Conservation (phyloP, 1,139 yeast genomes). For the Lodderomyces elongisporus region DNA sequence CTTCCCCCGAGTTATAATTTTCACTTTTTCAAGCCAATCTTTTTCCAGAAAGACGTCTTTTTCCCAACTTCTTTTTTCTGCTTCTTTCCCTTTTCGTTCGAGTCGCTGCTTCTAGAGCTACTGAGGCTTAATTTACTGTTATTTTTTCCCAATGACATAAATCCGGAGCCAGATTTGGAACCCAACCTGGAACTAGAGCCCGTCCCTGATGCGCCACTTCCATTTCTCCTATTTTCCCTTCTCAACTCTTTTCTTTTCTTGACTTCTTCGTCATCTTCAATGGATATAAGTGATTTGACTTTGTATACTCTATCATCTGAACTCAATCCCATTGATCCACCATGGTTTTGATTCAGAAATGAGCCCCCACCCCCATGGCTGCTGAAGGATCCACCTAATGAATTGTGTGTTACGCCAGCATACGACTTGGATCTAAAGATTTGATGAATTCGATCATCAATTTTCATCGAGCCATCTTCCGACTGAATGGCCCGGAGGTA, state of each 20-base stretch:
- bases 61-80: conserved; percentile 16
- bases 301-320: conserved; percentile 25
- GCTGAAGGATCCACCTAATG: not conserved
- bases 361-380: conserved; percentile 1
- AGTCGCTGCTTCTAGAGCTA: conserved; percentile 2
- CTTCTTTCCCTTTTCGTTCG: conserved; percentile 1
- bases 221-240: conserved; percentile 8
- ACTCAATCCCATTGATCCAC: not conserved
- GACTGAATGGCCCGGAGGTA: conserved; percentile 20
- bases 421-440: conserved; percentile 26
- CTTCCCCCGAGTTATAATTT: no score
- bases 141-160: not conserved
- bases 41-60: conserved; percentile 25
- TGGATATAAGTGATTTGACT: conserved; percentile 36
- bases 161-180: not conserved
- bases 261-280: conserved; percentile 26
- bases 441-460: conserved; percentile 28
- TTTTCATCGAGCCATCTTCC: conserved; percentile 19
- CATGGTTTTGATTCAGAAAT: not conserved
- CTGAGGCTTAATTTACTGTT: conserved; percentile 9
- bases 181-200: not conserved
- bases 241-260: conserved; percentile 14
- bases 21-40: conserved; percentile 27
- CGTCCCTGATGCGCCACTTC: not conserved
- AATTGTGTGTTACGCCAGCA: not conserved